Evolutionary conservation across 768 basidiomycete genomes (phyloP).

Genomic region (Boletus sensibilis): DNA sequence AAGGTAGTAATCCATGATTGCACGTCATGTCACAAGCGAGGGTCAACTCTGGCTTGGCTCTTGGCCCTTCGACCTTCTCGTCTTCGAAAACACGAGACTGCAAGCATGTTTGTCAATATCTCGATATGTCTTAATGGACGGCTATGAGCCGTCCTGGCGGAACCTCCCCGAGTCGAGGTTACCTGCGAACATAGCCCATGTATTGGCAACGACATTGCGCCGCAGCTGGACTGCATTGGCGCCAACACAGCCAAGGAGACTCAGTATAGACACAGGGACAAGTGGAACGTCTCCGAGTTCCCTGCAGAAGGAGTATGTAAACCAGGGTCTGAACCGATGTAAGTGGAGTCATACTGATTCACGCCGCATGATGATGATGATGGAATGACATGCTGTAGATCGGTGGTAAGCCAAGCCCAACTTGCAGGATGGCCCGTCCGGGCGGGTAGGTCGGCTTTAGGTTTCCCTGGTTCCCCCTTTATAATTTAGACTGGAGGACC

Average conservation of each 20-base stretch:
- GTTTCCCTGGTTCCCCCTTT: not conserved
- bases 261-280: not conserved
- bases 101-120: not conserved
- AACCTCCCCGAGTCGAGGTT: not conserved
- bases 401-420: constrained; percentile 14
- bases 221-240: not conserved
- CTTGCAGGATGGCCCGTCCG: not conserved
- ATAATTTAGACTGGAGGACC: constrained; percentile 2
- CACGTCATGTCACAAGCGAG: not conserved
- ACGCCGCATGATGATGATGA: not conserved
- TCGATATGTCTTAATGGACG: not conserved
- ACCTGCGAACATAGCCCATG: not conserved
- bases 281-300: not conserved
- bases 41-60: constrained; percentile 10
- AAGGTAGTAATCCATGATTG: constrained; percentile 15
- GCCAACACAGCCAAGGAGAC: not conserved
- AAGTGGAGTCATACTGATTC: constrained; percentile 7
- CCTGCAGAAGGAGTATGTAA: not conserved
- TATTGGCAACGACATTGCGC: not conserved
- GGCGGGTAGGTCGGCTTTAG: not conserved
- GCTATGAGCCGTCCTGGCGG: not conserved
- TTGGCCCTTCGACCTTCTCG: constrained; percentile 8
- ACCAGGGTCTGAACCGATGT: not conserved
- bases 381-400: constrained; percentile 2
- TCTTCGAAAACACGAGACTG: constrained; percentile 3